Base-by-base conservation (phyloP, 2,329 filamentous ascomycete genomes). In the Paecilomyces niveus region DNA sequence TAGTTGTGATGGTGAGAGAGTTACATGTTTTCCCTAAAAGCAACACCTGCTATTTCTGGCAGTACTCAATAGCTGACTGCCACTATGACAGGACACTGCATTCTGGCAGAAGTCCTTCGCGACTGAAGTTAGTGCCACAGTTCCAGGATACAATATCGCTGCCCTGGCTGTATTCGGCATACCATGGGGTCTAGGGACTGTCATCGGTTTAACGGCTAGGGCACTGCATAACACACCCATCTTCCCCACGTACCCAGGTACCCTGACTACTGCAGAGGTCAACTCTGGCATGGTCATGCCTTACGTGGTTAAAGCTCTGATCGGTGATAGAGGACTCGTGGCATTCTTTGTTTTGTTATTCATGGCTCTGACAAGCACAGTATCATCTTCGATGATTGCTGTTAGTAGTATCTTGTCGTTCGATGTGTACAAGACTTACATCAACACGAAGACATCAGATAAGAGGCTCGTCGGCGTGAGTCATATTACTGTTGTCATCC, bases 71-170 rank as follows among this genome's bases (percentile, higher is more conserved):
- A 45, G 15, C 39, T 45, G 3, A 45, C 39, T 9, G n/a, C 18
- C 6, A 54, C 7, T 7, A 32, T 29, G 4, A 24, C 55, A 72
- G 67, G 77, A 82, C 61, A 82, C 79, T 3, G 79, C 75, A 1
- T 82, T 82, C 65, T 82, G 78, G 78, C 79, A 81, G 58, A 82
- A 82, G 67, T 77, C 75, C 0, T 82, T 82, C 60, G 78, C 78
- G 1, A 74, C 77, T 0, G 77, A 80, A 58, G 76, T 80, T 0
- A 70, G 74, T 11, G 73, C 79, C 1, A 80, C 78, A 0, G 79
- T 81, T 0, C 77, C 77, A 0, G 78, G 74, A 0, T 81, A 81
- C 58, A 76, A 77, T 26, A 72, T 81, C 3, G 78, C 74, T 1
- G 76, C 75, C 0, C 52, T 80, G 3, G 75, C 75, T 11, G 76